phyloP scores from a whole-genome alignment of 768 basidiomycete genomes.

The Panus rudis region DNA sequence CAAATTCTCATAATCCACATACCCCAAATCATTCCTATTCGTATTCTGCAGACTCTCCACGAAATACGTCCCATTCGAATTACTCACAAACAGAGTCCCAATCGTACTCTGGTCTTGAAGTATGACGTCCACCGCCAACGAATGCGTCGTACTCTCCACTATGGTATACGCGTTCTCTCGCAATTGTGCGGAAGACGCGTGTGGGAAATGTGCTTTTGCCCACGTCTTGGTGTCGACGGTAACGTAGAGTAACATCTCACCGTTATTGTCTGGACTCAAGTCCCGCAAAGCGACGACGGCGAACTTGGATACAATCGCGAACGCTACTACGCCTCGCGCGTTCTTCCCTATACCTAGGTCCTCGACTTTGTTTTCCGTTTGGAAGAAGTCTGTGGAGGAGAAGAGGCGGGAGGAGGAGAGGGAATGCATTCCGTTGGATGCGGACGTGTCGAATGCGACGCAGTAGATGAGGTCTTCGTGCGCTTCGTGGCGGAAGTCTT shows the following conservation, averaged over 20 bases:
- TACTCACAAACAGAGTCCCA: slow-evolving; percentile 92
- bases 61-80: slow-evolving; percentile 95
- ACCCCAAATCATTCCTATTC: slow-evolving; percentile 82
- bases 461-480: slow-evolving; percentile 79
- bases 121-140: slow-evolving; percentile 90
- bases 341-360: slow-evolving; percentile 83
- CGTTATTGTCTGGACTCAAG: slow-evolving; percentile 40
- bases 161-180: slow-evolving; percentile 94
- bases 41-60: slow-evolving; percentile 87
- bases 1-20: slow-evolving; percentile 88
- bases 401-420: slow-evolving; percentile 67
- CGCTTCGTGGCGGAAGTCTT: slow-evolving; percentile 75
- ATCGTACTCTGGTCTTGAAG: slow-evolving; percentile 57
- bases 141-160: slow-evolving; percentile 89
- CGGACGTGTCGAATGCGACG: slow-evolving; percentile 70
- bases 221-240: slow-evolving; percentile 76
- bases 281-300: slow-evolving; percentile 88
- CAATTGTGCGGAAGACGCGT: slow-evolving; percentile 69
- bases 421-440: slow-evolving; percentile 34
- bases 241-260: slow-evolving; percentile 83
- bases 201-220: slow-evolving; percentile 91
- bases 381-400: slow-evolving; percentile 83
- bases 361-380: slow-evolving; percentile 54
- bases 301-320: slow-evolving; percentile 90
- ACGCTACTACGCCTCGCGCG: slow-evolving; percentile 83